Percentiles rank a stretch among this genome's conserved stretches.
Conservation (phyloP, 495 filamentous ascomycete genomes). For the Pseudomonodictys pantanalensis region DNA sequence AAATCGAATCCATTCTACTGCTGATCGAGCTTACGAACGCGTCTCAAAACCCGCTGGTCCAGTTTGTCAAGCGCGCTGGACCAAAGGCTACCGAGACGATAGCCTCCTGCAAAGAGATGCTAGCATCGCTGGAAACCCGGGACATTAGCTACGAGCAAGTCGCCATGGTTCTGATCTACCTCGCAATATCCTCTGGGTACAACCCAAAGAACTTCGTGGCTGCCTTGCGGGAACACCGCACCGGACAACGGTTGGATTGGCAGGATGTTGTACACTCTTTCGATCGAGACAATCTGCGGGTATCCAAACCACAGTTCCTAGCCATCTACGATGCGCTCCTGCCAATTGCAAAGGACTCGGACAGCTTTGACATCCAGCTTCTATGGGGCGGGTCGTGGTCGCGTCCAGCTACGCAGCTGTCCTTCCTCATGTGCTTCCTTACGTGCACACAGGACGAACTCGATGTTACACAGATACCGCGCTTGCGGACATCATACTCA, state of each 20-base stretch:
- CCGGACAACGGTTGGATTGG: slow-evolving; percentile 70
- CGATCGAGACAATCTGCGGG: slow-evolving; percentile 72
- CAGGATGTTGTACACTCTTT: slow-evolving; percentile 74
- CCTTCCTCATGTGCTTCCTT: slow-evolving; percentile 80
- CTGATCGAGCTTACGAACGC: slow-evolving; percentile 67
- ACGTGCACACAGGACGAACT: slow-evolving; percentile 66
- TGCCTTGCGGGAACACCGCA: slow-evolving; percentile 55
- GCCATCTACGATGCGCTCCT: slow-evolving; percentile 73
- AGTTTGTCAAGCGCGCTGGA: slow-evolving; percentile 74
- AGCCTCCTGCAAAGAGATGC: slow-evolving; percentile 58
- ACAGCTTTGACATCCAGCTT: slow-evolving; percentile 68
- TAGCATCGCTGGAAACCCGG: slow-evolving; percentile 62
- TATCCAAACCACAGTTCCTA: slow-evolving; percentile 76
- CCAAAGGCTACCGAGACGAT: slow-evolving; percentile 54
- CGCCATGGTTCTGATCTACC: slow-evolving; percentile 75
- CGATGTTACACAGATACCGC: slow-evolving; percentile 77
- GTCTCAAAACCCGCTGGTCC: slow-evolving; percentile 60
- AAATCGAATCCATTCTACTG: slow-evolving; percentile 71
- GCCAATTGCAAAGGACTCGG: slow-evolving; percentile 61
- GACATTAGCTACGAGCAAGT: slow-evolving; percentile 79
- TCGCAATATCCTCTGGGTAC: slow-evolving; percentile 69
- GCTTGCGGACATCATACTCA: slow-evolving; percentile 73
- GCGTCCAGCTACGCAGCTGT: slow-evolving; percentile 79
- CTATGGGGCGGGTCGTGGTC: slow-evolving; percentile 93
- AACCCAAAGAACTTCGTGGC: slow-evolving; percentile 70